Percentiles rank a stretch among this genome's conserved stretches.
Conservation (phyloP, 805 yeast genomes). For the Ogataea minuta region DNA sequence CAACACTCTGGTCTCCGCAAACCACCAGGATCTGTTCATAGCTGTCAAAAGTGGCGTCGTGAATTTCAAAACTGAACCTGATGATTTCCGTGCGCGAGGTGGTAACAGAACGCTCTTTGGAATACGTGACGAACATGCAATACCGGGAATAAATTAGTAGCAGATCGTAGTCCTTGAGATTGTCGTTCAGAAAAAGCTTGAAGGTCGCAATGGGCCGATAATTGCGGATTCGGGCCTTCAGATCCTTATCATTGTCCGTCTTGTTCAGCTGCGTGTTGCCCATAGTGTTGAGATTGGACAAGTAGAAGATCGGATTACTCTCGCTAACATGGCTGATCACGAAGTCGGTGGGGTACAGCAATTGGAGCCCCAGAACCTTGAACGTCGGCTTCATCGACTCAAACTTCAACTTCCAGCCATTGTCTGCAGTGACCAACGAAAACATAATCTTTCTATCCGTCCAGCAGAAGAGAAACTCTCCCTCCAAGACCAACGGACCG, state of each 20-base stretch:
- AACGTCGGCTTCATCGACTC: slow-evolving; percentile 29
- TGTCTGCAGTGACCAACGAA: slow-evolving; percentile 28
- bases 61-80: slow-evolving; percentile 27
- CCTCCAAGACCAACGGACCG: slow-evolving; percentile 57
- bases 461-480: slow-evolving; percentile 50
- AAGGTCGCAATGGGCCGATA: slow-evolving; percentile 31
- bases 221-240: slow-evolving; percentile 26
- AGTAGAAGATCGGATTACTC: slow-evolving; percentile 28
- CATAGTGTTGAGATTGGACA: slow-evolving; percentile 29
- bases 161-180: slow-evolving; percentile 24
- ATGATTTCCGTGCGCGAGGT: slow-evolving; percentile 29
- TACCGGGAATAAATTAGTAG: slow-evolving; percentile 30
- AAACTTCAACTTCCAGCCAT: slow-evolving; percentile 24
- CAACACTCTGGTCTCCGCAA: slow-evolving; percentile 26
- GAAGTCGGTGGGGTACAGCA: slow-evolving; percentile 30
- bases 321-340: slow-evolving; percentile 29
- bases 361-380: slow-evolving; percentile 23
- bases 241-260: slow-evolving; percentile 24
- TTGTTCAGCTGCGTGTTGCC: slow-evolving; percentile 27
- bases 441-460: slow-evolving; percentile 45
- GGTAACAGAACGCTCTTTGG: slow-evolving; percentile 20
- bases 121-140: slow-evolving; percentile 28
- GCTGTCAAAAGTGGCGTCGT: slow-evolving; percentile 29
- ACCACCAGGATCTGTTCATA: slow-evolving; percentile 26
- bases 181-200: slow-evolving; percentile 20